Evolutionary conservation across 495 filamentous ascomycete genomes (phyloP), one percentile per base, ranked within the genome.

Genomic region (Penicillium simplicissimum): DNA sequence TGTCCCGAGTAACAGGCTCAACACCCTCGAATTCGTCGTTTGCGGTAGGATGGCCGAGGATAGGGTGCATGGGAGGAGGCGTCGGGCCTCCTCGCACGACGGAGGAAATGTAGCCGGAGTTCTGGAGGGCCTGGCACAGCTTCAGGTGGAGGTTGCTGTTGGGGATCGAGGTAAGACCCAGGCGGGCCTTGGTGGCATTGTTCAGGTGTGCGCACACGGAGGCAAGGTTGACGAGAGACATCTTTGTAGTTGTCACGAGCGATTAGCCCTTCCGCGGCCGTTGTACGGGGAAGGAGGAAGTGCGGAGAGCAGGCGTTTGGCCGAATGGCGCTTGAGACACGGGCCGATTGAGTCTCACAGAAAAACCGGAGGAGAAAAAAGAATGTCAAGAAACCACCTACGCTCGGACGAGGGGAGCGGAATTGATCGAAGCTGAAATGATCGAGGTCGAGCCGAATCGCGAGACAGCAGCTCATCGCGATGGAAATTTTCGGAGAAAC

Each of bases 171-270:
- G 96, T 97, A 4, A 96, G 82, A 59, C 90, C 90, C 4, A 98
- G 86, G 1, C 89, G 89, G 8, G 90, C 93, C 71, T 88, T 88
- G 52, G 90, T 88, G 68, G 90, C 90, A 81, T 98, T 98, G 79
- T 96, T 92, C 38, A 98, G 84, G 82, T 98, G 95, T 54, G 92
- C 91, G 79, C 91, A 96, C 68, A 92, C 84, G 81, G 94, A 75
- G 55, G 86, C 77, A 67, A 98, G 84, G 74, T 86, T 85, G 70
- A 86, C 81, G 79, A 98, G 87, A 70, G 92, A 96, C 95, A 98
- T 98, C 52, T 65, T 76, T 67, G 45, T 51, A n/a, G 54, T 17
- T 52, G 36, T 65, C 49, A 57, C 36, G 60, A 76, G 67, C 69
- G 59, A 67, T 64, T 60, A 59, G 63, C 60, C 52, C 69, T 64